Conservation (phyloP, 768 basidiomycete species). For the Hypholoma fasciculare region DNA sequence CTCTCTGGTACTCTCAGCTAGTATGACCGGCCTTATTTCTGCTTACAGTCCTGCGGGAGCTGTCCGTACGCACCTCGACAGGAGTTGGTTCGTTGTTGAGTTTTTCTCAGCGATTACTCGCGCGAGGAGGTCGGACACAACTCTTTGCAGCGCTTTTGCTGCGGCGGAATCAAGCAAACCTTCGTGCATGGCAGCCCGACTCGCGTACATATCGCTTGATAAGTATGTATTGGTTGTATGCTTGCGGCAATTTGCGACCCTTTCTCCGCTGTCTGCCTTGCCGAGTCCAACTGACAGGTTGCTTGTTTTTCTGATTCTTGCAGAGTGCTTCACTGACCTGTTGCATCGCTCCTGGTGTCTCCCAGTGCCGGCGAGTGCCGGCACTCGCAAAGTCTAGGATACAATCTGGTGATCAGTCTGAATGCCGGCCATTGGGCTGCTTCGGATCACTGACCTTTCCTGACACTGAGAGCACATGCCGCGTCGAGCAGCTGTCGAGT, state of each 20-base stretch:
- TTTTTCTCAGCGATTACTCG: background rate
- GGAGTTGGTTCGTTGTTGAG: background rate
- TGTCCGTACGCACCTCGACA: background rate
- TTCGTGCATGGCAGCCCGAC: background rate
- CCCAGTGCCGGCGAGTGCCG: background rate
- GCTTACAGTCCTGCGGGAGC: background rate
- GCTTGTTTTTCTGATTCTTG: background rate
- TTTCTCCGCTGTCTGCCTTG: background rate
- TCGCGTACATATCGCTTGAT: background rate
- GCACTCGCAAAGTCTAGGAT: background rate
- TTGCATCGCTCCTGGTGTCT: background rate
- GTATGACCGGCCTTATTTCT: background rate
- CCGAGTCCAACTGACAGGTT: background rate
- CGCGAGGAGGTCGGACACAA: background rate
- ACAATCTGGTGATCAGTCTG: background rate
- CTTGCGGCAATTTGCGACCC: constrained; percentile 3
- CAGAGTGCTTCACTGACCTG: background rate
- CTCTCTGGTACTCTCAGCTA: background rate
- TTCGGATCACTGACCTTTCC: constrained; percentile 4
- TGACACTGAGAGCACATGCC: background rate
- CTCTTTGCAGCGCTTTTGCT: background rate
- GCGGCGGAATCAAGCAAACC: background rate
- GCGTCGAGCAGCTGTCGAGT: constrained; percentile 2
- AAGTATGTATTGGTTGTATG: background rate
- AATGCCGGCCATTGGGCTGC: background rate